Base-by-base conservation (phyloP, 2,329 filamentous ascomycete species). In the Penicillium griseofulvum region DNA sequence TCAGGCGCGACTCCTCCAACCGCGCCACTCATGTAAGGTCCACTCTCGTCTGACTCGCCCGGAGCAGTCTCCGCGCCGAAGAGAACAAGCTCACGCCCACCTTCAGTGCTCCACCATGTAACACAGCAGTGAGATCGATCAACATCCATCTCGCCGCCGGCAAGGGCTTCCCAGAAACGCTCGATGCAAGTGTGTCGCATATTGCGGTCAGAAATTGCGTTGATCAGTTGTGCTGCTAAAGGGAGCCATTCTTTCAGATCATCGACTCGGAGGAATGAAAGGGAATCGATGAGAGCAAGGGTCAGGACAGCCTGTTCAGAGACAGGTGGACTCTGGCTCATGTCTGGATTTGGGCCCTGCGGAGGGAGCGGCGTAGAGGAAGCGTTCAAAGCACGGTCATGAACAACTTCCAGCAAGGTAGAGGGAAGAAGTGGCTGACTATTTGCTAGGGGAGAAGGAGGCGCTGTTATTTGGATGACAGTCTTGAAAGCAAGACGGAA, bases 401-500 rank as follows among this genome's bases (percentile, higher is more conserved):
- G 83, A 3, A 92, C 78, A 68, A 95, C 86, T 68, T 97, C 91
- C 12, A 96, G 79, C 1, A 96, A 76, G 1, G 86, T 87, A 58
- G 92, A 89, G 2, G 90, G 87, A n/a, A 96, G 81, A 54, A 88
- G 81, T 0, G 90, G 90, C 59, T 94, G 87, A 5, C 81, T 81
- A 44, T 84, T 85, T 33, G 88, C 85, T 38, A 95, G 82, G 1
- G 85, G 82, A 36, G 89, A 91, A 0, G 91, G 92, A 3, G 91
- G 90, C 3, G 88, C 87, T 11, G 91, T 86, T 56, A 95, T 87
- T 65, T 88, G 87, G 71, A 96, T 84, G 43, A 96, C 79, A 1
- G 90, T 93, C 70, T 88, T 90, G 78, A 96, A 92, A 11, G 91
- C 92, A 10, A 96, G 80, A 29, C 91, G 84, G 77, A 97, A 96